Evolutionary conservation across 2,329 filamentous ascomycete genomes (phyloP), one percentile per base, ranked within the genome.

Genomic region (Botrytis aclada): DNA sequence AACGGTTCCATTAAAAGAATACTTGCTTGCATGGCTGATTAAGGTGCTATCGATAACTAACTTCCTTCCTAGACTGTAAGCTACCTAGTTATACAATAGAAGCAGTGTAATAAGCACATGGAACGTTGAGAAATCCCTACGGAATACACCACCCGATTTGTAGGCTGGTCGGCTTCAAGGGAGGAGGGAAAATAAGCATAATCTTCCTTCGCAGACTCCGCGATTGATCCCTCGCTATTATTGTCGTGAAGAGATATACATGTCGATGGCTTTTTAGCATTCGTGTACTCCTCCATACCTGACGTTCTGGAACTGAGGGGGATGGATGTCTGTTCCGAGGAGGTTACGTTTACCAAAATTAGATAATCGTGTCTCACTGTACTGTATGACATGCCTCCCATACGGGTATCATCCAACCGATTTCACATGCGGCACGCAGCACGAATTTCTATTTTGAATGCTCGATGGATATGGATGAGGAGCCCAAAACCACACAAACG

Each of bases 271-370:
- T 37, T 61, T 22, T 22, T 61, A 18, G 22, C 58, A n/a, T 39
- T 56, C 58, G 58, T 61, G 34, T 61, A 63, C 61, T 43, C 61
- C 60, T 29, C 25, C 37, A 29, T 18, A 18, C 1, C 25, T 14
- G 25, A 32, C 62, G n/a, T 45, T 64, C 62, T 43, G 62, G 39
- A 45, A 64, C 29, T 20, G 41, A 61, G 58, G 58, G 20, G 58
- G 34, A 54, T 54, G n/a, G n/a, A n/a, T n/a, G n/a, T n/a, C n/a
- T n/a, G 47, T 54, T n/a, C 25, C n/a, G 34, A 39, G 32, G 32
- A 29, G 66, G 66, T 56, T 25, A 22, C 34, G 34, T 51, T 45
- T 25, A n/a, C 67, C 67, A 70, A 70, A 70, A 70, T 70, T 70
- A 70, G 69, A 70, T 63, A 70, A 70, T 47, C 67, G 45, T n/a